Evolutionary conservation across 75 land plant species (phyloP).

Genomic region (Gnetum montanum): DNA sequence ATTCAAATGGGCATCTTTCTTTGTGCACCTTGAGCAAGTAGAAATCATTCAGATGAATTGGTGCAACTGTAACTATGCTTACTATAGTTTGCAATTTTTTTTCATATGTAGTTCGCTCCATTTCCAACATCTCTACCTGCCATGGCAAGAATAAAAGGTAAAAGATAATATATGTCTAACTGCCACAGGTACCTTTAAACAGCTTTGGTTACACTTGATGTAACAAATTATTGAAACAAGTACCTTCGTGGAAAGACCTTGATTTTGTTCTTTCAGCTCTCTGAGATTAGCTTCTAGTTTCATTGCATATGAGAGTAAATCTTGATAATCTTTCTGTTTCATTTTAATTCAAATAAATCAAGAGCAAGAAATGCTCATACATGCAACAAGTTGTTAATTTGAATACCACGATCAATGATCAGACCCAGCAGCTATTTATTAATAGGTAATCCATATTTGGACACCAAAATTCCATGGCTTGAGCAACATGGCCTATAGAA

Average conservation of each 20-base stretch:
- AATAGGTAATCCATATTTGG: no score
- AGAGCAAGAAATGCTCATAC: neutral
- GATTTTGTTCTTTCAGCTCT: constrained; percentile 41
- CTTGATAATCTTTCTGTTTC: constrained; percentile 28
- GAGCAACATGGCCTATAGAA: neutral
- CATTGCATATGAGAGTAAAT: constrained; percentile 24
- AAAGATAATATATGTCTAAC: no score
- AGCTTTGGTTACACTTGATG: no score
- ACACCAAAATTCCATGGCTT: neutral
- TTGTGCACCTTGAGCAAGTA: neutral
- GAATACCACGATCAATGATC: no score
- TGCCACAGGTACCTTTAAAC: no score
- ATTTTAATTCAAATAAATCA: neutral
- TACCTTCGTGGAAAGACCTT: constrained; percentile 32
- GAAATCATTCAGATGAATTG: no score
- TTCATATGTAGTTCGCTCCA: constrained; percentile 30
- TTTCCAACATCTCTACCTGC: constrained; percentile 42
- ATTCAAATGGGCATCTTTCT: neutral
- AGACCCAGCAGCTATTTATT: no score
- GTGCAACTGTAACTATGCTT: neutral
- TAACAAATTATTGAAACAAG: no score
- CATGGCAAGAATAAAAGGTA: no score
- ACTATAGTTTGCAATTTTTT: constrained; percentile 43
- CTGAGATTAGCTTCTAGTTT: constrained; percentile 32
- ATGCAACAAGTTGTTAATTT: no score